A percentile compares a stretch with the other conserved stretches of the same genome.
These are phyloP conservation scores for Coemansia asiatica DNA, from an alignment of 192 early-diverging fungal species.

Conservation along the genomic window DNA sequence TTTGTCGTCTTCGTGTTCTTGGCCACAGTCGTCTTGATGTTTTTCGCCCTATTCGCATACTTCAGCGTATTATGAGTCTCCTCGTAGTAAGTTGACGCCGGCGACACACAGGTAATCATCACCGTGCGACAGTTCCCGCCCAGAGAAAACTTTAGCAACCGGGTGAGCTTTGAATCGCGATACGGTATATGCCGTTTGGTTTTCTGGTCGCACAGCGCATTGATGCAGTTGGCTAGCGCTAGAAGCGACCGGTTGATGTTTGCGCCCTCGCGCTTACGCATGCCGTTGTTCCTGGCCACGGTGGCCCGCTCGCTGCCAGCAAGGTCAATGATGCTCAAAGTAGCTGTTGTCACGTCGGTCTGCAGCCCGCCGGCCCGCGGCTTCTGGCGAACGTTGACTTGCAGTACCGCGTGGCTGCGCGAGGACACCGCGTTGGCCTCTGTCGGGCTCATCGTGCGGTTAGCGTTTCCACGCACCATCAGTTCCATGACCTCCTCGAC, in stretches of 20 bases:
- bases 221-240: constrained; percentile 77
- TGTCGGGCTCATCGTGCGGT: constrained; percentile 75
- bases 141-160: constrained; percentile 71
- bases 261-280: constrained; percentile 72
- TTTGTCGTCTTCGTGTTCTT: constrained; percentile 60
- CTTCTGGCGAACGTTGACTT: constrained; percentile 56
- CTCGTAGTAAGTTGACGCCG: constrained; percentile 63
- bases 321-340: constrained; percentile 74
- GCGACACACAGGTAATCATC: constrained; percentile 78
- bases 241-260: constrained; percentile 76
- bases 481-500: constrained; percentile 60
- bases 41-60: constrained; percentile 70
- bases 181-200: constrained; percentile 69
- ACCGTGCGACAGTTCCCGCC: constrained; percentile 79
- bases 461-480: constrained; percentile 62
- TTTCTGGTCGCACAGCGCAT: constrained; percentile 60
- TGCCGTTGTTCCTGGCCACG: constrained; percentile 62
- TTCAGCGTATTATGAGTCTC: constrained; percentile 80
- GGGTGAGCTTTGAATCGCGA: constrained; percentile 73
- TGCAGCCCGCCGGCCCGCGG: constrained; percentile 39
- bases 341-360: constrained; percentile 56
- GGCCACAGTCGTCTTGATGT: constrained; percentile 69
- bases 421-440: constrained; percentile 73
- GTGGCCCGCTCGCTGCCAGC: constrained; percentile 73
- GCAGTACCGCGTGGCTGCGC: constrained; percentile 79